Evolutionary conservation across 441 rosid species (phyloP).

Genomic region (Jatropha podagrica): DNA sequence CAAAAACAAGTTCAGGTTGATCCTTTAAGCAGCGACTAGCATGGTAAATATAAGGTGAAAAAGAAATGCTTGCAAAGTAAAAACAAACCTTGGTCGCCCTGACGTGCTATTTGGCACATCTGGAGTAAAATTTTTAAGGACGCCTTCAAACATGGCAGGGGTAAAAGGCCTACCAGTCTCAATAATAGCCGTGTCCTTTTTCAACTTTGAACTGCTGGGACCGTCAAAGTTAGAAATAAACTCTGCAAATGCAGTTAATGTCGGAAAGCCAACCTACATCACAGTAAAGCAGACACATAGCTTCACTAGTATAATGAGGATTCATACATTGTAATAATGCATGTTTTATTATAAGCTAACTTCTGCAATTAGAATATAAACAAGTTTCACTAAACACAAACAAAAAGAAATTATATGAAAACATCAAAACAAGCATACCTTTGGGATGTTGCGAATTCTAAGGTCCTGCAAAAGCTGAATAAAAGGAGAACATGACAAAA

Average conservation of each 20-base stretch:
- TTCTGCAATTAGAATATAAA: neutral
- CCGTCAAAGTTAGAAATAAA: conserved; percentile 65
- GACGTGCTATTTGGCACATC: conserved; percentile 76
- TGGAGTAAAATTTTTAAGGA: conserved; percentile 77
- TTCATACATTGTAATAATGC: neutral
- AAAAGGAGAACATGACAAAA: conserved; percentile 81
- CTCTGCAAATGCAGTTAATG: conserved; percentile 71
- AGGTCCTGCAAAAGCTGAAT: conserved; percentile 73
- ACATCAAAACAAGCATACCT: conserved; percentile 41
- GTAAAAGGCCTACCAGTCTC: conserved; percentile 77
- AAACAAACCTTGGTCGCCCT: conserved; percentile 82
- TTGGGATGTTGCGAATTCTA: conserved; percentile 48
- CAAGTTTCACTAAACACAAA: neutral
- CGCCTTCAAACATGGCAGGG: conserved; percentile 88
- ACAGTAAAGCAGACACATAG: conserved; percentile 23
- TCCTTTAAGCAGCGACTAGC: neutral
- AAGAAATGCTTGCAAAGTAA: neutral
- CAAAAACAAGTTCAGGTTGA: neutral
- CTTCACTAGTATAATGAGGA: conserved; percentile 2
- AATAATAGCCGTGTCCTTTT: conserved; percentile 42
- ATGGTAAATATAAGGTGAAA: neutral
- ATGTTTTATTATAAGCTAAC: neutral
- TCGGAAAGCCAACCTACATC: conserved; percentile 70
- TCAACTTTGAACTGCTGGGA: conserved; percentile 46
- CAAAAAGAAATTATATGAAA: neutral